Conservation (phyloP, 768 basidiomycete genomes). For the Suillus clintonianus region DNA sequence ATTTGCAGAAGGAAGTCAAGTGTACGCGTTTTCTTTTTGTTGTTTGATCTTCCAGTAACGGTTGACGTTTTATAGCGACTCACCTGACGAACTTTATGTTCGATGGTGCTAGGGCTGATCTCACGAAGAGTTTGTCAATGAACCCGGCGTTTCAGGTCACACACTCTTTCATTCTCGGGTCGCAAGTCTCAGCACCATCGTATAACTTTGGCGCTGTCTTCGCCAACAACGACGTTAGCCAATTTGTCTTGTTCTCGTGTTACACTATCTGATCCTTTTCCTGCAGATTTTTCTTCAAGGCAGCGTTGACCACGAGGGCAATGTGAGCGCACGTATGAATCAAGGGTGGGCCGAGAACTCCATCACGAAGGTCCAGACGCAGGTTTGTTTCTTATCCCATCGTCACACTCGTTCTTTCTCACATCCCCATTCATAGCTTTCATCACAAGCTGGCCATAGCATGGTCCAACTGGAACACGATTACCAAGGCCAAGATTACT, state of each 20-base stretch:
- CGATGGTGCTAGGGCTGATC: constrained; percentile 95
- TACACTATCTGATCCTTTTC: constrained; percentile 18
- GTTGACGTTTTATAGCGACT: constrained; percentile 56
- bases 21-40: constrained; percentile 44
- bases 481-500: constrained; percentile 85
- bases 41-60: constrained; percentile 2
- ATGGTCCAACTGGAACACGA: constrained; percentile 96
- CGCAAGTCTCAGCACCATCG: constrained; percentile 77
- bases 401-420: constrained; percentile 4
- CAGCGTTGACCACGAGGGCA: constrained; percentile 90
- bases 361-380: constrained; percentile 84
- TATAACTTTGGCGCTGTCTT: constrained; percentile 96
- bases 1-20: constrained; percentile 91
- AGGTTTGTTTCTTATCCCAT: constrained; percentile 48
- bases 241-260: constrained; percentile 10
- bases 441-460: constrained; percentile 75
- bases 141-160: constrained; percentile 98
- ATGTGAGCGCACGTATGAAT: constrained; percentile 85
- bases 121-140: constrained; percentile 89
- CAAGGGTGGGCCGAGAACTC: constrained; percentile 80
- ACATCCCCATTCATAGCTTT: constrained; percentile 54
- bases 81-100: constrained; percentile 94
- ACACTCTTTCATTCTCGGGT: constrained; percentile 91
- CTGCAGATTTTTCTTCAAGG: constrained; percentile 90
- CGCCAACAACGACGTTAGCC: constrained; percentile 74